Conservation (phyloP, 805 yeast genomes). For the Spathaspora gorwiae region DNA sequence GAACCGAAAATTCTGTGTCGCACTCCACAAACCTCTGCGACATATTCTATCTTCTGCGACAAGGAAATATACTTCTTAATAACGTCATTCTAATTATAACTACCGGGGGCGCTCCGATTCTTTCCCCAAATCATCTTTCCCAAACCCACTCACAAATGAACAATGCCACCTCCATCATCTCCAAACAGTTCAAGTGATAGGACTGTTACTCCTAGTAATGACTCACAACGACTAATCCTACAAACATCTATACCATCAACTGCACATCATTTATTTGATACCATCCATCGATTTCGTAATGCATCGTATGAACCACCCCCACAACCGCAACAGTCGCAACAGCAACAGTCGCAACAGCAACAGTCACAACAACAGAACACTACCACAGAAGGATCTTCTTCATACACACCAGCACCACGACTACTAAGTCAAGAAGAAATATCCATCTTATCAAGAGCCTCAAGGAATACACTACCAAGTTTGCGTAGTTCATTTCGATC, state of each 20-base stretch:
- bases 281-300: constrained; percentile 3
- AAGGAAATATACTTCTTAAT: too few relatives aligned
- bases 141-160: background rate
- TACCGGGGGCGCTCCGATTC: too few relatives aligned
- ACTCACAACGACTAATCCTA: background rate
- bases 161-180: constrained; percentile 2
- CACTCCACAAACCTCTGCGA: too few relatives aligned
- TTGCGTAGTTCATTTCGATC: too few relatives aligned
- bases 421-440: background rate
- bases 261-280: background rate
- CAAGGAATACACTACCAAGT: background rate
- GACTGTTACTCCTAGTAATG: background rate
- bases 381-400: too few relatives aligned
- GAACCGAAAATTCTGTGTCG: too few relatives aligned
- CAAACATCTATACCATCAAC: background rate
- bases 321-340: too few relatives aligned
- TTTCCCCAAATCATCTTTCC: too few relatives aligned
- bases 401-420: too few relatives aligned
- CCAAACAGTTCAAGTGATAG: background rate
- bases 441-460: background rate
- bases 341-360: background rate
- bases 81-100: too few relatives aligned
- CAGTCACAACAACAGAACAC: too few relatives aligned
- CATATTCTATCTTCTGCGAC: too few relatives aligned
- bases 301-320: background rate